Conservation (phyloP, 768 basidiomycete species). For the Rubroboletus pulcherrimus region DNA sequence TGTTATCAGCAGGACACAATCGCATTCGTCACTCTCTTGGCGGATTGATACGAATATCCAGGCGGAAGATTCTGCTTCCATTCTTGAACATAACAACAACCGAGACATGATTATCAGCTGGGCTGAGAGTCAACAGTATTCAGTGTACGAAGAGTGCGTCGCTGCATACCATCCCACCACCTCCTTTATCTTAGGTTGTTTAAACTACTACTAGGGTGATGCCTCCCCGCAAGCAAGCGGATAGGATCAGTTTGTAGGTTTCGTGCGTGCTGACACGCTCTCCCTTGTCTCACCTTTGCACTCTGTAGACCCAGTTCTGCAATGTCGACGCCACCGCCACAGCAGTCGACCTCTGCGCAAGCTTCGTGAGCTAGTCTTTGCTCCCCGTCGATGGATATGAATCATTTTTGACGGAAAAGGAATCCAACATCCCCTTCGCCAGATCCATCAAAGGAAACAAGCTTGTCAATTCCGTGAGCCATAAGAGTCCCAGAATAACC, state of each 20-base stretch:
- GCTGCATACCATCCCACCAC: background rate
- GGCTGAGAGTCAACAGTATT: background rate
- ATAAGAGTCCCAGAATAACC: no score
- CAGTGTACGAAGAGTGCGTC: background rate
- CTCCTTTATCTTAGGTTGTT: background rate
- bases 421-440: background rate
- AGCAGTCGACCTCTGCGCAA: background rate
- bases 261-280: no score
- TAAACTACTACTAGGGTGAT: background rate
- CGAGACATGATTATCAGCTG: conserved; percentile 1
- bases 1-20: background rate
- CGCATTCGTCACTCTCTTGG: background rate
- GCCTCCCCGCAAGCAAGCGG: background rate
- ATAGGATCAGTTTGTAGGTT: background rate
- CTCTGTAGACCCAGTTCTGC: background rate
- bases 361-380: background rate
- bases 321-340: background rate
- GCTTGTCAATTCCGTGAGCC: background rate
- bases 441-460: background rate
- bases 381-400: background rate
- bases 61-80: background rate
- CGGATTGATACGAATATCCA: conserved; percentile 4
- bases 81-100: background rate
- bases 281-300: no score
- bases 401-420: background rate